Percentiles rank a stretch among this genome's conserved stretches.
phyloP scores from a whole-genome alignment of 345 rosid species.

The Garcia nutans region DNA sequence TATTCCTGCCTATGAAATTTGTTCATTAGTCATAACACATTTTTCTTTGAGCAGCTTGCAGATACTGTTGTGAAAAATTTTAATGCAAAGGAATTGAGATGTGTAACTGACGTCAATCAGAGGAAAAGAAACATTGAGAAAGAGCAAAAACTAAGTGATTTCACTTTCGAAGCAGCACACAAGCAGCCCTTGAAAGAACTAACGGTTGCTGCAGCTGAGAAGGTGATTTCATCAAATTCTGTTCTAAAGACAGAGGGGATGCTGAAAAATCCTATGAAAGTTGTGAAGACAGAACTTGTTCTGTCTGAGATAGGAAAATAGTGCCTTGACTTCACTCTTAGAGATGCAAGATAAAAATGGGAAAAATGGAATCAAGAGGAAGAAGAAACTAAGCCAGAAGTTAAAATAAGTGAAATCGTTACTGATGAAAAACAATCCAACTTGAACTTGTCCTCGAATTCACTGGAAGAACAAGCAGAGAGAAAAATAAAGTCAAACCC shows the following conservation, averaged over 20 bases:
- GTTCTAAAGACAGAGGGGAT: constrained; percentile 28
- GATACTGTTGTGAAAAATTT: constrained; percentile 17
- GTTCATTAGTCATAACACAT: background rate
- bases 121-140: constrained; percentile 12
- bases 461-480: constrained; percentile 31
- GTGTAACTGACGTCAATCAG: constrained; percentile 1
- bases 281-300: constrained; percentile 25
- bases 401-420: constrained; percentile 30
- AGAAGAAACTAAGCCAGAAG: constrained; percentile 19
- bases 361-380: constrained; percentile 28
- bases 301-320: constrained; percentile 28
- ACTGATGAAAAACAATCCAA: constrained; percentile 25
- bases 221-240: constrained; percentile 18
- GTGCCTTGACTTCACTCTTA: constrained; percentile 30
- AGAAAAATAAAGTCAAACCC: constrained; percentile 22
- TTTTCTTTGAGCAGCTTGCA: constrained; percentile 34
- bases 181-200: constrained; percentile 20
- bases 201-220: constrained; percentile 18
- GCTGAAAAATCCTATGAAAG: constrained; percentile 23
- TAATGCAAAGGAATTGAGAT: constrained; percentile 15
- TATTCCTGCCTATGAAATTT: constrained; percentile 6
- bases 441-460: constrained; percentile 24
- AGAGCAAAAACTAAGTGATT: constrained; percentile 28
- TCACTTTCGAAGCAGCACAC: constrained; percentile 18
- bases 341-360: constrained; percentile 37